Base-by-base conservation (phyloP, 2,329 filamentous ascomycete genomes). In the Penicillium sp. region DNA sequence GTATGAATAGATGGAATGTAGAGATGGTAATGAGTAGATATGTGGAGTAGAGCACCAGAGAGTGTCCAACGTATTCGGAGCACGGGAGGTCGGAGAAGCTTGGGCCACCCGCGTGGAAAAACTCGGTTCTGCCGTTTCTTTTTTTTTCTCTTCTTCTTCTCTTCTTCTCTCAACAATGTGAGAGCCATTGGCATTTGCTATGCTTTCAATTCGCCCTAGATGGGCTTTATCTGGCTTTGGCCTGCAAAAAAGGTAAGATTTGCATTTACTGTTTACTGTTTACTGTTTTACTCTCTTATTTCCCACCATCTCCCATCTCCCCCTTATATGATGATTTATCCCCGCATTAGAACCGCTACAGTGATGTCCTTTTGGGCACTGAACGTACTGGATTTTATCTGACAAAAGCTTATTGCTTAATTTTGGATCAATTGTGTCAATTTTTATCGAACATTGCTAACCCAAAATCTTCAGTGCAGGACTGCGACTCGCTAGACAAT, bases 301-400 rank as follows among this genome's bases (percentile, higher is more conserved):
- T 38, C 48, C 47, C 54, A 50, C 46, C 31, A 17, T 38, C n/a
- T 31, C 49, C 47, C 55, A 48, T 33, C 6, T 56, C 47, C 45
- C 49, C 40, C 40, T 66, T 61, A 57, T 52, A 75, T 77, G 78
- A 81, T 79, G 78, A 80, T 72, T 73, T 72, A 60, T 67, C 63
- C 62, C 65, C 64, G 71, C 72, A 74, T 71, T 78, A 86, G 85
- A 87, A 88, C 85, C 85, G 85, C 85, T 87, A 85, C 85, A 84
- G 82, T 83, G 85, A 84, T 80, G 78, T 77, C 62, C 58, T 67
- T 54, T 31, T 48, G 61, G 62, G 75, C 76, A 77, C 75, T 78
- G 85, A 76, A 70, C 68, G 64, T 59, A 73, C 63, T 52, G 71
- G 65, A 70, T 55, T 56, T 46, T 53, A 61, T 57, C 56, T 57